A percentile compares a stretch with the other conserved stretches of the same genome.
phyloP scores from a whole-genome alignment of 306 rosid genomes.

The Potentilla sterilis region DNA sequence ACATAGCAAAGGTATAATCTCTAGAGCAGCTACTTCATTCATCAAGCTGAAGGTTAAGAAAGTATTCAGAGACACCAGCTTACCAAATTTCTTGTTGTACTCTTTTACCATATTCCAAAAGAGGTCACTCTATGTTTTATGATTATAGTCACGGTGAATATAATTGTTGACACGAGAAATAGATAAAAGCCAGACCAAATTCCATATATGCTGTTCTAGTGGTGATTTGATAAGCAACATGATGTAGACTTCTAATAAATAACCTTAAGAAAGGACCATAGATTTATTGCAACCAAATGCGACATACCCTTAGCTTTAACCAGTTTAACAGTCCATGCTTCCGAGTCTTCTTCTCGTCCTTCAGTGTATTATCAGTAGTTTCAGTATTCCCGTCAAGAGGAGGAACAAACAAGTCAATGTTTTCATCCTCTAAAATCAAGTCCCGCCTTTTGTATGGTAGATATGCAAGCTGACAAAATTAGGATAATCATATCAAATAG shows the following conservation, averaged over 20 bases:
- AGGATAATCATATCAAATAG: slow-evolving; percentile 13
- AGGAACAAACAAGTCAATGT: slow-evolving; percentile 68
- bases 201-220: not conserved
- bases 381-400: slow-evolving; percentile 69
- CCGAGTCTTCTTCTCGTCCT: slow-evolving; percentile 85
- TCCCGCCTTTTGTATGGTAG: slow-evolving; percentile 94
- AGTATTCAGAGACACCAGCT: not conserved
- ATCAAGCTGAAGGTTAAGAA: slow-evolving; percentile 2
- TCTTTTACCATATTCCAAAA: not conserved
- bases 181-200: slow-evolving; percentile 17
- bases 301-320: slow-evolving; percentile 86
- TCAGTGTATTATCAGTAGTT: slow-evolving; percentile 49
- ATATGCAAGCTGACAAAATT: slow-evolving; percentile 75
- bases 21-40: not conserved
- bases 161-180: slow-evolving; percentile 15
- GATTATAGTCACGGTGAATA: slow-evolving; percentile 7
- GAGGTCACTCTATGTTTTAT: slow-evolving; percentile 2
- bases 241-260: not conserved
- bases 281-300: slow-evolving; percentile 9
- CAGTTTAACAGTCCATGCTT: slow-evolving; percentile 93
- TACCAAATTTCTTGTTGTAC: not conserved
- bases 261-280: not conserved
- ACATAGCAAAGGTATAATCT: not conserved
- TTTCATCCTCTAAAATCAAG: slow-evolving; percentile 85
- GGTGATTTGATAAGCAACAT: not conserved